These are phyloP conservation scores for Phytophthora aleatoria DNA, from an alignment of 352 stramenopile species.

Conservation along the genomic window DNA sequence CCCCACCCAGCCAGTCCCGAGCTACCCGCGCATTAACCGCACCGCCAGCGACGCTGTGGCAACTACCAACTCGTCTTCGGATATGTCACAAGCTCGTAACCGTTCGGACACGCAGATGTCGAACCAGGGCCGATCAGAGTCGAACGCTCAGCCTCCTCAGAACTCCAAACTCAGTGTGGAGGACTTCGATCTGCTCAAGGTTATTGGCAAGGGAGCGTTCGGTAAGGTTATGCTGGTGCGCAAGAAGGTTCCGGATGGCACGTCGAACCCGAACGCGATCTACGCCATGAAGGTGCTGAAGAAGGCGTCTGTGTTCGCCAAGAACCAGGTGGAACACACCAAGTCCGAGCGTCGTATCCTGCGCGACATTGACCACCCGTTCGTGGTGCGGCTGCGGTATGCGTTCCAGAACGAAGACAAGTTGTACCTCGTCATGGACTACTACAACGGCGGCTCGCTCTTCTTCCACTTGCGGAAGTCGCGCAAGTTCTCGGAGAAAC, in stretches of 20 bases:
- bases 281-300: slow-evolving; percentile 96
- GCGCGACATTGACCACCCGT: slow-evolving; percentile 92
- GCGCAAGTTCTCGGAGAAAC: slow-evolving; percentile 89
- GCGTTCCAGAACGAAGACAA: slow-evolving; percentile 95
- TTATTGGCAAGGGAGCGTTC: slow-evolving; percentile 96
- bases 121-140: slow-evolving; percentile 59
- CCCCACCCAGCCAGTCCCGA: slow-evolving; percentile 21
- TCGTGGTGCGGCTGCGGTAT: slow-evolving; percentile 92
- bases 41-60: slow-evolving; percentile 59
- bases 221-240: slow-evolving; percentile 96
- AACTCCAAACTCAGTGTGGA: slow-evolving; percentile 87
- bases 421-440: slow-evolving; percentile 93
- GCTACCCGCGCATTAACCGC: slow-evolving; percentile 57
- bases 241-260: slow-evolving; percentile 85
- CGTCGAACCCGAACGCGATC: slow-evolving; percentile 74
- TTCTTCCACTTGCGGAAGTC: slow-evolving; percentile 94
- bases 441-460: slow-evolving; percentile 92
- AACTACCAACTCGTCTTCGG: slow-evolving; percentile 40
- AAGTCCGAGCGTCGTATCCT: slow-evolving; percentile 92
- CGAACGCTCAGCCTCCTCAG: slow-evolving; percentile 29
- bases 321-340: slow-evolving; percentile 94
- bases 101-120: slow-evolving; percentile 84
- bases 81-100: slow-evolving; percentile 42
- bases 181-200: slow-evolving; percentile 95
- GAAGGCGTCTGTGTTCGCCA: slow-evolving; percentile 91